Conservation (phyloP, 805 yeast genomes). For the Myxozyma nipponensis region DNA sequence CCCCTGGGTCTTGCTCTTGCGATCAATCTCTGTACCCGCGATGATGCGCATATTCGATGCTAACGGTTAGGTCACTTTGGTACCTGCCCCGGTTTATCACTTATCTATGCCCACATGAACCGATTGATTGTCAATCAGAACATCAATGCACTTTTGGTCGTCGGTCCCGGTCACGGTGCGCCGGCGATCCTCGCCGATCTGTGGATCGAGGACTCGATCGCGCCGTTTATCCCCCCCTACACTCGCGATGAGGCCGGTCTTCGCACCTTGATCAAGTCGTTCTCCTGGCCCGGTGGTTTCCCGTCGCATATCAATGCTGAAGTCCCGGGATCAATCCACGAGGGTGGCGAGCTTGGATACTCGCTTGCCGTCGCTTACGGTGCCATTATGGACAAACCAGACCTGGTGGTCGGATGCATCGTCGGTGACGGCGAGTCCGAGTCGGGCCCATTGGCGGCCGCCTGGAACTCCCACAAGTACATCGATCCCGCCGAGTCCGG, state of each 20-base stretch:
- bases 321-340: conserved; percentile 29
- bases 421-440: conserved; percentile 31
- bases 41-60: neutral
- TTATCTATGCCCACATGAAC: conserved; percentile 26
- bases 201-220: conserved; percentile 28
- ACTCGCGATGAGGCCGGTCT: conserved; percentile 21
- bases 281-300: conserved; percentile 30
- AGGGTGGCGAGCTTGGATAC: conserved; percentile 31
- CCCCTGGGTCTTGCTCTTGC: neutral
- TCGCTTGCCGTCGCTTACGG: conserved; percentile 29
- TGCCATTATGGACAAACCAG: conserved; percentile 28
- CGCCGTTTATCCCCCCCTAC: conserved; percentile 22
- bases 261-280: conserved; percentile 15
- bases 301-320: conserved; percentile 29
- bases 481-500: conserved; percentile 29
- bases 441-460: conserved; percentile 29
- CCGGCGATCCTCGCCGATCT: conserved; percentile 29
- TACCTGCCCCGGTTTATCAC: conserved; percentile 29
- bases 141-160: conserved; percentile 25
- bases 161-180: conserved; percentile 30
- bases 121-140: conserved; percentile 23
- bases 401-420: conserved; percentile 23
- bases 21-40: neutral
- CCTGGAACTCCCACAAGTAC: conserved; percentile 29
- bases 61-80: conserved; percentile 25